phyloP scores from a whole-genome alignment of 805 yeast species.

The Jamesozyma rosinii region DNA sequence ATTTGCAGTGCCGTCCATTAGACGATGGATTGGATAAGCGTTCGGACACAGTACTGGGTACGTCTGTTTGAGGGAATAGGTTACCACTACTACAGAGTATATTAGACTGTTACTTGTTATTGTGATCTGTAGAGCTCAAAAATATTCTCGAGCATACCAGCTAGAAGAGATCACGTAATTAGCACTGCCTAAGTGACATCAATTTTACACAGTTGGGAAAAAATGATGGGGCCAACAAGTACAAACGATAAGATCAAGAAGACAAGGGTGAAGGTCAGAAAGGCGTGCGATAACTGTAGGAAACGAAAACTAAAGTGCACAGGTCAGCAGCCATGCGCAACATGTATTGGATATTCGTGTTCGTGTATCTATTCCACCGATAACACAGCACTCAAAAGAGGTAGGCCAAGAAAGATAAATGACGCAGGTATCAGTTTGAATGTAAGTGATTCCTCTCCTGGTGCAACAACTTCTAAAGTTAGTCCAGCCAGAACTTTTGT shows the following conservation, averaged over 20 bases:
- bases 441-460: neutral
- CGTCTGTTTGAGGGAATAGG: too few relatives aligned
- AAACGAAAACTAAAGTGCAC: slow-evolving; percentile 29
- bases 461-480: neutral
- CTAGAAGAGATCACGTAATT: too few relatives aligned
- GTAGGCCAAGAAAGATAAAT: neutral
- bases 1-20: too few relatives aligned
- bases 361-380: slow-evolving; percentile 17
- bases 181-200: too few relatives aligned
- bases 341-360: slow-evolving; percentile 27
- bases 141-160: too few relatives aligned
- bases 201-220: too few relatives aligned
- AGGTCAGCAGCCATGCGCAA: slow-evolving; percentile 27
- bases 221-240: neutral
- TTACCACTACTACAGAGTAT: too few relatives aligned
- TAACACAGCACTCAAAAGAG: neutral
- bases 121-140: too few relatives aligned
- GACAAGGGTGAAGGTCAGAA: slow-evolving; percentile 8
- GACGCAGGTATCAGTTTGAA: neutral
- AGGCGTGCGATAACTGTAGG: slow-evolving; percentile 29
- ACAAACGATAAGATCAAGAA: slow-evolving; percentile 1
- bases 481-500: neutral
- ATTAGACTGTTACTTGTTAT: too few relatives aligned
- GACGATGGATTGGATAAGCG: too few relatives aligned
- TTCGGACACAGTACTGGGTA: too few relatives aligned